A percentile compares a stretch with the other conserved stretches of the same genome.
These are phyloP conservation scores for Pyrenophora seminiperda DNA, from an alignment of 2,329 filamentous ascomycete species.

Conservation along the genomic window DNA sequence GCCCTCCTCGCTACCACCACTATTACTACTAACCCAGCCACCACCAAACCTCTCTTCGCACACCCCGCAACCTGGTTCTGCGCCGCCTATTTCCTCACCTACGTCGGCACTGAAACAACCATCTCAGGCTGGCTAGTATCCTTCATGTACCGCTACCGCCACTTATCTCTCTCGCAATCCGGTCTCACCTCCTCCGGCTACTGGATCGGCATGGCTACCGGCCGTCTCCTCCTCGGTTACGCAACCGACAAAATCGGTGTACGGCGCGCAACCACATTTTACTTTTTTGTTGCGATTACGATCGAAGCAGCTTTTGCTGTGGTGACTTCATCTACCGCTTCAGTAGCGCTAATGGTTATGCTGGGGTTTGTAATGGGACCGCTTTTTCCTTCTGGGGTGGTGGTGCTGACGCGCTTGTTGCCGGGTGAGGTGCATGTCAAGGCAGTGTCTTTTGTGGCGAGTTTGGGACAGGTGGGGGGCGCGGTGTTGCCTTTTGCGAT, in stretches of 20 bases:
- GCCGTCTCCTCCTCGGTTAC: constrained; percentile 40
- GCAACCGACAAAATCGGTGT: constrained; percentile 38
- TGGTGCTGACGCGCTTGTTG: constrained; percentile 46
- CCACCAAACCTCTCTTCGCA: constrained; percentile 35
- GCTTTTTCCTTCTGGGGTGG: constrained; percentile 51
- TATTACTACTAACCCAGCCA: not conserved
- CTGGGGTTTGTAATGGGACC: constrained; percentile 52
- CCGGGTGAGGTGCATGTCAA: constrained; percentile 50
- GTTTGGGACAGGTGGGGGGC: constrained; percentile 53
- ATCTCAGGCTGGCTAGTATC: constrained; percentile 56
- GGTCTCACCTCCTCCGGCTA: constrained; percentile 53
- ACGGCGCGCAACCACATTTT: constrained; percentile 30
- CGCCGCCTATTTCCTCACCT: constrained; percentile 52
- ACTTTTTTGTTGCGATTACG: constrained; percentile 28
- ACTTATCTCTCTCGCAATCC: constrained; percentile 45
- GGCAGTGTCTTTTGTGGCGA: constrained; percentile 53
- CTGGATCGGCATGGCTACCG: constrained; percentile 54
- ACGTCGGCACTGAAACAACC: constrained; percentile 53
- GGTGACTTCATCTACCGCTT: constrained; percentile 23
- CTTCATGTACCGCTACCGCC: constrained; percentile 52
- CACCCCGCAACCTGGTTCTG: constrained; percentile 50
- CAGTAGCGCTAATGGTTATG: constrained; percentile 40
- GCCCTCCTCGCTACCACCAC: too few species aligned
- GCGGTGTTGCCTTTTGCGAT: constrained; percentile 53
- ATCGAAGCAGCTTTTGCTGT: constrained; percentile 31